Conservation (phyloP, 495 filamentous ascomycete species). For the Aspergillus bertholletiae region DNA sequence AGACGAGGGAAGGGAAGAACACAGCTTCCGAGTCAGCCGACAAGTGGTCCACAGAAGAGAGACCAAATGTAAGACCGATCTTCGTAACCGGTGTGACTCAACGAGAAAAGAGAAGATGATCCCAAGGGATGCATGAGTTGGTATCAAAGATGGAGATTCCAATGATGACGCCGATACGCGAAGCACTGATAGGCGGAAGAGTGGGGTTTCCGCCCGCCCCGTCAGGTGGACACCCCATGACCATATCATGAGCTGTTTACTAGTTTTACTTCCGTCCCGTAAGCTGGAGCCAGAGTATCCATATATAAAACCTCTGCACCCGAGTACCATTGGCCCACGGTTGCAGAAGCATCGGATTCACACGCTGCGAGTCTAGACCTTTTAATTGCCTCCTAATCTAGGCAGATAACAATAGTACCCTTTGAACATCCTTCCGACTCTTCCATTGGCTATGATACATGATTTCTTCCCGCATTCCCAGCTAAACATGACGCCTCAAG, state of each 20-base stretch:
- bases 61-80: neutral
- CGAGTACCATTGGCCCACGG: neutral
- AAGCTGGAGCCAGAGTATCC: too few relatives aligned
- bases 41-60: neutral
- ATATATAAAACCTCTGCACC: neutral
- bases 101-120: neutral
- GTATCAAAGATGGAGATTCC: neutral
- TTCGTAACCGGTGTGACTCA: neutral
- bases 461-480: neutral
- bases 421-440: neutral
- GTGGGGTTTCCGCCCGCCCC: slow-evolving; percentile 13
- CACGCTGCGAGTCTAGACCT: neutral
- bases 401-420: too few relatives aligned
- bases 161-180: slow-evolving; percentile 5
- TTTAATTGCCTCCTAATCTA: neutral
- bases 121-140: neutral
- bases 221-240: slow-evolving; percentile 17
- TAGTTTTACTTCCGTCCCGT: neutral
- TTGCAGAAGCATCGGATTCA: neutral
- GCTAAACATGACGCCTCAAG: slow-evolving; percentile 1
- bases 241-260: neutral
- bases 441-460: slow-evolving; percentile 21
- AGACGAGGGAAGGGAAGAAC: slow-evolving; percentile 7
- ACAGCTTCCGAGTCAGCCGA: neutral
- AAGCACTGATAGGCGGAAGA: slow-evolving; percentile 18